Conservation (phyloP, 2,329 filamentous ascomycete species). For the Alternaria consortialis region DNA sequence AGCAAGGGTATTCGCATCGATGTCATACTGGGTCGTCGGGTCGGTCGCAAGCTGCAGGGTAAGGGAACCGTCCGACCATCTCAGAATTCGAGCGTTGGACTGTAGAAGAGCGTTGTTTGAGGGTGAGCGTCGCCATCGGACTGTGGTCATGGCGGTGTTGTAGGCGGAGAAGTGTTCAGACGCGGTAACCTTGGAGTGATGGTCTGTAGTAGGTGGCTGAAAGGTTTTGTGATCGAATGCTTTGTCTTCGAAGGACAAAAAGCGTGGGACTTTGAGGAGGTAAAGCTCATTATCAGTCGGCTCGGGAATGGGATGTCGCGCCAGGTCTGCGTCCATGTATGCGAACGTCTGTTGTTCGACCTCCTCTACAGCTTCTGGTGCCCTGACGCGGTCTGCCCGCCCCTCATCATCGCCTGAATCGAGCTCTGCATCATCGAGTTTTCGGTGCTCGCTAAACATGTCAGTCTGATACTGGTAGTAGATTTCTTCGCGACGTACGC, state of each 20-base stretch:
- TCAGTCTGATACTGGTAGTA: conserved; percentile 20
- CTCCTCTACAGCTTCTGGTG: conserved; percentile 57
- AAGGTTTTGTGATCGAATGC: conserved; percentile 73
- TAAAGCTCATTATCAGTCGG: conserved; percentile 77
- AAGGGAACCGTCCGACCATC: conserved; percentile 81
- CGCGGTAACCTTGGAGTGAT: conserved; percentile 58
- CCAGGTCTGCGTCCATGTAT: conserved; percentile 70
- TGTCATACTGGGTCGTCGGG: conserved; percentile 74
- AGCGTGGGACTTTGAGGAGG: conserved; percentile 74
- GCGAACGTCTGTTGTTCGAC: conserved; percentile 65
- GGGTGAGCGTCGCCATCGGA: conserved; percentile 74
- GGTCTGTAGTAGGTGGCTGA: conserved; percentile 68
- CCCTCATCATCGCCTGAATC: conserved; percentile 70
- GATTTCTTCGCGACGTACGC: conserved; percentile 50
- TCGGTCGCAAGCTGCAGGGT: conserved; percentile 77
- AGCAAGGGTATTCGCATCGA: conserved; percentile 74
- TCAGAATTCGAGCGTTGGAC: conserved; percentile 78
- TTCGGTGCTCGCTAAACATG: conserved; percentile 52
- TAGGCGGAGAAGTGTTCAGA: conserved; percentile 66
- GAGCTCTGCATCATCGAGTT: conserved; percentile 69
- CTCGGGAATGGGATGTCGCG: conserved; percentile 75
- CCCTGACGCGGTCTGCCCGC: conserved; percentile 67
- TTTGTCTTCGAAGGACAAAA: conserved; percentile 74
- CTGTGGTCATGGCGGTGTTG: conserved; percentile 71
- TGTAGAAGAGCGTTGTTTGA: conserved; percentile 71